Conservation (phyloP, 768 basidiomycete species). For the Tulasnella sp. region DNA sequence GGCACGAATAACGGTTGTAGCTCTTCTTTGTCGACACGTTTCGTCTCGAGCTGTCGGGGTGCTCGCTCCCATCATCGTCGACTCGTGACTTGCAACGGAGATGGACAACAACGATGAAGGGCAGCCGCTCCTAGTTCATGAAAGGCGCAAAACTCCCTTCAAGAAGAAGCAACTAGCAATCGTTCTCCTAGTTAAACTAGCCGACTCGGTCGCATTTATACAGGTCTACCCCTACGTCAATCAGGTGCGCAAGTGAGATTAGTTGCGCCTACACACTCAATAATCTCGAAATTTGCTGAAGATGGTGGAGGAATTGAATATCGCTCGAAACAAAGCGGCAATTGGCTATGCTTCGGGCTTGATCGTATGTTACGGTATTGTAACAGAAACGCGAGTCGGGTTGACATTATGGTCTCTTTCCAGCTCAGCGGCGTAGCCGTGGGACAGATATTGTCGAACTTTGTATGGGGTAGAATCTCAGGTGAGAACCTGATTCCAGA, state of each 20-base stretch:
- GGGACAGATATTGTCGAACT: slow-evolving; percentile 35
- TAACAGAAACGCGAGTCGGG: neutral
- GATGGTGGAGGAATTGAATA: slow-evolving; percentile 34
- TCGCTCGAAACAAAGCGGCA: slow-evolving; percentile 19
- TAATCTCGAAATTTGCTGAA: neutral
- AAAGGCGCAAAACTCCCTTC: neutral
- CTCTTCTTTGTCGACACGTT: neutral
- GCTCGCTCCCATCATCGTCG: neutral
- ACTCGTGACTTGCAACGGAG: neutral
- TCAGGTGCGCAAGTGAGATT: neutral
- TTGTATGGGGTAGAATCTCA: slow-evolving; percentile 37
- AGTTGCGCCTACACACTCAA: neutral
- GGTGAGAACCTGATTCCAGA: neutral
- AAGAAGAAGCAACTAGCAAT: neutral
- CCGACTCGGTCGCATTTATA: neutral
- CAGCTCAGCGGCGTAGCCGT: slow-evolving; percentile 33
- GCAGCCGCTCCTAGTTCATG: neutral
- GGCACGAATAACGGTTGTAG: neutral
- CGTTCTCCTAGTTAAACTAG: neutral
- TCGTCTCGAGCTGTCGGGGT: neutral
- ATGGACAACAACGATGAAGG: neutral
- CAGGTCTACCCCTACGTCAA: slow-evolving; percentile 3
- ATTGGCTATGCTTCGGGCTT: slow-evolving; percentile 35
- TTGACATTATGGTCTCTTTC: neutral
- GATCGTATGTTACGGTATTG: slow-evolving; percentile 4